Conservation (phyloP, 75 land plant species). For the Cunninghamia lanceolata region DNA sequence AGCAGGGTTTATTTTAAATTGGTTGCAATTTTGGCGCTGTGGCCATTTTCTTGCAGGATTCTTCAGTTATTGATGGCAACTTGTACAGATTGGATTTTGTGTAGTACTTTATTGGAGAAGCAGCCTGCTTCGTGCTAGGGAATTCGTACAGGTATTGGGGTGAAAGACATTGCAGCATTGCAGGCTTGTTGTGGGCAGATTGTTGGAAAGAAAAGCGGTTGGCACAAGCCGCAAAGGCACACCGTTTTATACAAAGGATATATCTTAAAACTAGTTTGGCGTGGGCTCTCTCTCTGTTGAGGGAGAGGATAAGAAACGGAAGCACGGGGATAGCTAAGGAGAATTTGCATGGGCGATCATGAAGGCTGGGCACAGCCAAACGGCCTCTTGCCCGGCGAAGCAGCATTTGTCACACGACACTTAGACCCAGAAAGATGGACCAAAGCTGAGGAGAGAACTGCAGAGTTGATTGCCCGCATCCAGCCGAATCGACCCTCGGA, state of each 20-base stretch:
- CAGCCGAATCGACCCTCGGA: conserved; percentile 84
- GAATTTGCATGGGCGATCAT: conserved; percentile 69
- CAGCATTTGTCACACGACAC: conserved; percentile 23
- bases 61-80: background rate
- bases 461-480: conserved; percentile 71
- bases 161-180: background rate
- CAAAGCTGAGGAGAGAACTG: conserved; percentile 71
- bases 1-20: background rate
- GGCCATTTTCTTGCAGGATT: background rate
- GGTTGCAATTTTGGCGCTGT: background rate
- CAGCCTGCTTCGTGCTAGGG: background rate
- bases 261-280: background rate
- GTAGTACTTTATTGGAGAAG: background rate
- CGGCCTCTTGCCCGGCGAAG: conserved; percentile 51
- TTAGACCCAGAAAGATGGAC: conserved; percentile 73
- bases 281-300: conserved; percentile 14
- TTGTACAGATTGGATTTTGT: background rate
- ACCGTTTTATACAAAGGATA: background rate
- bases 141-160: background rate
- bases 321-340: conserved; percentile 11
- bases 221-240: background rate
- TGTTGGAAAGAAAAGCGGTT: background rate
- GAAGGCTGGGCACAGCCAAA: conserved; percentile 54
- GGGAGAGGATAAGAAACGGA: conserved; percentile 8
- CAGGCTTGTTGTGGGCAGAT: background rate